Evolutionary conservation across 192 early-diverging fungal species (phyloP).

Genomic region (Irineochytrium annulatum): DNA sequence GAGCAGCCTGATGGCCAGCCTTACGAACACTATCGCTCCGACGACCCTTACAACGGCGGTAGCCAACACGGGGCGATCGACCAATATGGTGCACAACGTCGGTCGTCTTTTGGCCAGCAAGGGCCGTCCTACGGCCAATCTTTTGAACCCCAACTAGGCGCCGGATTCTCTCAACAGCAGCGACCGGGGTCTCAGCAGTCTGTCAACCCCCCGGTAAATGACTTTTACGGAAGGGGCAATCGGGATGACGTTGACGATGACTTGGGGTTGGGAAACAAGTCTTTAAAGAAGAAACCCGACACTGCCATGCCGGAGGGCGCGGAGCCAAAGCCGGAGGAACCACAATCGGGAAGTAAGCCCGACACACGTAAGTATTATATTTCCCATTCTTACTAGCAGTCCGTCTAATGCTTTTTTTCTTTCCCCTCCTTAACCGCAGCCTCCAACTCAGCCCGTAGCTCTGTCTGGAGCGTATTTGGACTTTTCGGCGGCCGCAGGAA

Average conservation of each 20-base stretch:
- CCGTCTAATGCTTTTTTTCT: conserved; percentile 25
- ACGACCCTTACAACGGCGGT: too few relatives aligned
- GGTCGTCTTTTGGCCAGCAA: neutral
- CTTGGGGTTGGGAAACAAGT: conserved; percentile 42
- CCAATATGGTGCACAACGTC: neutral
- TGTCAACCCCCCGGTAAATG: neutral
- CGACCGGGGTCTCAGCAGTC: neutral
- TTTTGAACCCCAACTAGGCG: neutral
- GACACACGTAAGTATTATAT: too few relatives aligned
- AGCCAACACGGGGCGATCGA: neutral
- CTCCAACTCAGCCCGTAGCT: too few relatives aligned
- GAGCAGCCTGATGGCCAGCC: too few relatives aligned
- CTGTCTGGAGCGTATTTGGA: too few relatives aligned
- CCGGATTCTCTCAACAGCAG: neutral
- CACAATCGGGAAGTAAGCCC: too few relatives aligned
- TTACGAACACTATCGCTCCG: too few relatives aligned
- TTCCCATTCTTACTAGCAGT: too few relatives aligned
- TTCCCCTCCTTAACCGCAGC: conserved; percentile 37
- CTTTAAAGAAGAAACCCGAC: conserved; percentile 8
- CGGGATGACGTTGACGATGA: conserved; percentile 33
- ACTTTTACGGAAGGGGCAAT: neutral
- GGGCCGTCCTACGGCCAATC: neutral
- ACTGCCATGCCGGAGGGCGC: too few relatives aligned
- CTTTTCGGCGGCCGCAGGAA: conserved; percentile 31
- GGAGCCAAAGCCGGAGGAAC: too few relatives aligned